Evolutionary conservation across 768 basidiomycete species (phyloP), one percentile per base, ranked within the genome.

Genomic region (Candolleomyces aberdarensis): DNA sequence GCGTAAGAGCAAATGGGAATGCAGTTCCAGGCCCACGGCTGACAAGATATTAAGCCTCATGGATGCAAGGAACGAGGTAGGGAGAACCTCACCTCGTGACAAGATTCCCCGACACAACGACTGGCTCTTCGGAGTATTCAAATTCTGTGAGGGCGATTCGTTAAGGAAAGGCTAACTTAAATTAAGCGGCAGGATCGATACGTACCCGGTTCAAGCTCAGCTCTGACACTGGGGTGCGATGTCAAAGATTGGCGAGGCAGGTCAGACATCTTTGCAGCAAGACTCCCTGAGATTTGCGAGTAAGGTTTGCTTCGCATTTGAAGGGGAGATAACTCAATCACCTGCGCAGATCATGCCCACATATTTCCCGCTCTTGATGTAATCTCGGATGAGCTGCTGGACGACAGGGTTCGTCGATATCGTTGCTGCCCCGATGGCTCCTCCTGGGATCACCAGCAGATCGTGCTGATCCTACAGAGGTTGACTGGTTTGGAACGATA

Each of bases 281-380:
- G 76, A 51, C 85, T 85, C n/a, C 90, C 90, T 91, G 64, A 22
- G 10, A 26, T 11, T 15, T 52, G 10, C n/a, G 3, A 11, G 29
- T 55, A 59, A 22, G 22, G 17, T 52, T 31, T 22, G 11, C 20
- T 2, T 15, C 15, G 10, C n/a, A 11, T 52, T 47, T 32, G 19
- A 14, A 32, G 19, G 36, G 22, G 22, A 32, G 48, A 53, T 20
- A 15, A 10, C 8, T 3, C 6, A 70, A 79, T 39, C 57, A 87
- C 91, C 91, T 55, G 92, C 92, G 67, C 92, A 94, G 50, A 93
- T 91, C 91, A 93, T 92, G 1, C 85, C 92, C 26, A 94, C 87
- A 29, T 81, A 67, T 67, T 87, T 89, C 14, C 76, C 78, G 26
- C 74, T 64, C 22, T 78, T 70, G 49, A 89, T 69, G 66, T 85